These are phyloP conservation scores for Diutina mesorugosa DNA, from an alignment of 1,139 yeast genomes.

Conservation along the genomic window DNA sequence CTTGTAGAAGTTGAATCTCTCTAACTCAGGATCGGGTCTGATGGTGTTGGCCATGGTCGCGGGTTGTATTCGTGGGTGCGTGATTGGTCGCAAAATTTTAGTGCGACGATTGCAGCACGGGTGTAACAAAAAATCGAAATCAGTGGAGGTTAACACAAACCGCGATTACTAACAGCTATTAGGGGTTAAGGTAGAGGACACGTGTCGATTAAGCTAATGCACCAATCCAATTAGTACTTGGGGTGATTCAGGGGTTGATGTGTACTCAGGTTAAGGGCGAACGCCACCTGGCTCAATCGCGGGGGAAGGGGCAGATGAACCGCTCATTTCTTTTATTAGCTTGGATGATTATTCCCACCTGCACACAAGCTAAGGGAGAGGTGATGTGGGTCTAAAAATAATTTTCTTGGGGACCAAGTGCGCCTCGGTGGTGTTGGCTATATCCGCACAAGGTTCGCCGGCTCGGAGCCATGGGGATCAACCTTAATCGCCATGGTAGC, in stretches of 20 bases:
- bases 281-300: too few relatives aligned
- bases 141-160: too few relatives aligned
- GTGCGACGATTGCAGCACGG: background rate
- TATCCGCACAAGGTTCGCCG: background rate
- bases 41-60: conserved; percentile 30
- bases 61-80: background rate
- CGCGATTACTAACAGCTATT: too few relatives aligned
- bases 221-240: too few relatives aligned
- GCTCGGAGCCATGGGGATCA: background rate
- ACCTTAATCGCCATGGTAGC: background rate
- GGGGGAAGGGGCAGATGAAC: too few relatives aligned
- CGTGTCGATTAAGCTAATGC: too few relatives aligned
- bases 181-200: too few relatives aligned
- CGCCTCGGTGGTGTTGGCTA: background rate
- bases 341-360: background rate
- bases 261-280: too few relatives aligned
- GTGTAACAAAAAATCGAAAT: background rate
- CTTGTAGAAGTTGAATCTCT: conserved; percentile 30
- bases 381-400: background rate
- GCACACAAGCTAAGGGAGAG: background rate
- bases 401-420: background rate
- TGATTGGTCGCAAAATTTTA: background rate
- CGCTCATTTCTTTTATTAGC: too few relatives aligned
- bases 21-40: conserved; percentile 31
- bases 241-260: too few relatives aligned